phyloP scores from a whole-genome alignment of 768 basidiomycete genomes.

The Mycena galericulata region DNA sequence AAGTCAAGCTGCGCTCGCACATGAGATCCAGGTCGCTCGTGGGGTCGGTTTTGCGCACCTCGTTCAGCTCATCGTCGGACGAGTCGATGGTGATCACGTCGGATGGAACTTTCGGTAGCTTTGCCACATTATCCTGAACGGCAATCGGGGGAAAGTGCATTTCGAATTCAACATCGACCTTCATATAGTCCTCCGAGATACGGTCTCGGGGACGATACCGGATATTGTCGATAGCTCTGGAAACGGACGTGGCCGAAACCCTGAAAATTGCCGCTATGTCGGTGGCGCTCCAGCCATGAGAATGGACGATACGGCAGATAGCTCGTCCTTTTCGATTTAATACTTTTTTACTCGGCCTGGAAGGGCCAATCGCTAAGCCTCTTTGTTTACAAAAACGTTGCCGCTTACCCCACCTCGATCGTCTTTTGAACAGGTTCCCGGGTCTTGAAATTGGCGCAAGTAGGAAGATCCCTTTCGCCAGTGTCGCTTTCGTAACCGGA shows the following conservation, averaged over 20 bases:
- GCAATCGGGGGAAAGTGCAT: not conserved
- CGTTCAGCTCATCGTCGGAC: not conserved
- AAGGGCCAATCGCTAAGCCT: not conserved
- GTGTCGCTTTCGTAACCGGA: conserved; percentile 23
- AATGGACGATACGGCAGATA: conserved; percentile 3
- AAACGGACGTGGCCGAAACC: not conserved
- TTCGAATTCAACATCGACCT: not conserved
- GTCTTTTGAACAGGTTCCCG: not conserved
- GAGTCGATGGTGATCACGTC: not conserved
- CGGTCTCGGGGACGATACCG: not conserved
- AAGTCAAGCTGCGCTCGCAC: not conserved
- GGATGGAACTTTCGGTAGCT: too few species aligned
- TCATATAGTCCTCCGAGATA: not conserved
- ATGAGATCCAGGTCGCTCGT: too few species aligned
- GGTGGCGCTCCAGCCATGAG: not conserved
- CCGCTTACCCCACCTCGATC: not conserved
- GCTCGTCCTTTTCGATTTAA: conserved; percentile 10
- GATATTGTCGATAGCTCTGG: not conserved
- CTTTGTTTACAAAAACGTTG: too few species aligned
- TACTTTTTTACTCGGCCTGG: not conserved
- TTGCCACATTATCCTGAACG: too few species aligned
- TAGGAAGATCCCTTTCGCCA: conserved; percentile 2
- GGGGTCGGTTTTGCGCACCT: too few species aligned
- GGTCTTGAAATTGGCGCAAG: not conserved
- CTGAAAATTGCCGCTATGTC: not conserved